Percentiles rank a stretch among this genome's conserved stretches.
phyloP scores from a whole-genome alignment of 2,329 filamentous ascomycete genomes.

The Exophiala viscosa region DNA sequence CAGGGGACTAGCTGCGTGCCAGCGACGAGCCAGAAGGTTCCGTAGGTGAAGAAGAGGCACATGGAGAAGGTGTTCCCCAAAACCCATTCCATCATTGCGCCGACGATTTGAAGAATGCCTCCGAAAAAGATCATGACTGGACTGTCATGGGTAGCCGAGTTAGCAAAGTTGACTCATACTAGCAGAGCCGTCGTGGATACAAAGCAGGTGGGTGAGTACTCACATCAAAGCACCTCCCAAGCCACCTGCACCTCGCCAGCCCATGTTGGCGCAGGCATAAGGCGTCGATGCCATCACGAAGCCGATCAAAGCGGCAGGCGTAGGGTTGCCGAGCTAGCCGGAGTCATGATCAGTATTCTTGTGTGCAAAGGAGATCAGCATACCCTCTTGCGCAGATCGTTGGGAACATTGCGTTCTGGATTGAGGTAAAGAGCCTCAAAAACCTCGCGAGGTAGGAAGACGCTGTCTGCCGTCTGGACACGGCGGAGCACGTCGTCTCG shows the following conservation, averaged over 20 bases:
- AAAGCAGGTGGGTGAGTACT: not conserved
- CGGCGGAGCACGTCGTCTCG: slow-evolving; percentile 12
- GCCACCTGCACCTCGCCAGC: slow-evolving; percentile 54
- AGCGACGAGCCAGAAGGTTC: slow-evolving; percentile 49
- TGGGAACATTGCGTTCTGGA: slow-evolving; percentile 29
- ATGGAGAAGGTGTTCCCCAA: slow-evolving; percentile 51
- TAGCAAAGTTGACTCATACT: no score
- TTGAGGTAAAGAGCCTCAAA: slow-evolving; percentile 31
- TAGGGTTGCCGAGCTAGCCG: slow-evolving; percentile 48
- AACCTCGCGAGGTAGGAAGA: slow-evolving; percentile 24
- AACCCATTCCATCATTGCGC: slow-evolving; percentile 32
- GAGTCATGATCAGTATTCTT: slow-evolving; percentile 49
- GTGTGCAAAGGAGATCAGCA: slow-evolving; percentile 23
- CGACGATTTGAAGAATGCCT: slow-evolving; percentile 31
- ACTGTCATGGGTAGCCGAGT: slow-evolving; percentile 39
- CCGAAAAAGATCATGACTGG: slow-evolving; percentile 33
- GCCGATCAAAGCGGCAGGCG: slow-evolving; percentile 12
- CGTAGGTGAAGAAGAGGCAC: slow-evolving; percentile 48
- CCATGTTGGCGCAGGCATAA: slow-evolving; percentile 36
- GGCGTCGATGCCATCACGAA: slow-evolving; percentile 16
- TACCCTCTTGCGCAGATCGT: slow-evolving; percentile 26
- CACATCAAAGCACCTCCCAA: slow-evolving; percentile 31
- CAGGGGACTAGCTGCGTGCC: slow-evolving; percentile 9
- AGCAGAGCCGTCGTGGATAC: not conserved
- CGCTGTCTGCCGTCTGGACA: slow-evolving; percentile 11